Conservation (phyloP, 768 basidiomycete species). For the Heimioporus sp. region DNA sequence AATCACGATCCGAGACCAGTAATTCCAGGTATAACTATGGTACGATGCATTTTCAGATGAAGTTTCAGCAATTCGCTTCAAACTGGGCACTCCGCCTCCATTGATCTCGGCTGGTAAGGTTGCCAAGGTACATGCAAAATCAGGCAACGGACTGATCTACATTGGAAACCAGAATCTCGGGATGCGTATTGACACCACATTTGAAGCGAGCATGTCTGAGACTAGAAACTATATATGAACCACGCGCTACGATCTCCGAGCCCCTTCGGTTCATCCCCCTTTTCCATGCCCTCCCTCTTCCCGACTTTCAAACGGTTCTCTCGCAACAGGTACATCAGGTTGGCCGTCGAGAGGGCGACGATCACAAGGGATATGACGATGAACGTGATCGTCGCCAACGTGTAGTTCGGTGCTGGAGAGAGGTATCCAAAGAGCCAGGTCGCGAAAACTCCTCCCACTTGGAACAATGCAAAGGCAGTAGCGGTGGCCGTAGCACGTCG, state of each 20-base stretch:
- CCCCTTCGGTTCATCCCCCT: slow-evolving; percentile 47
- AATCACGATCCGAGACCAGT: too few species aligned
- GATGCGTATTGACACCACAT: too few species aligned
- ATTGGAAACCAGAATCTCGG: too few species aligned
- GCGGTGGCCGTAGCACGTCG: slow-evolving; percentile 59
- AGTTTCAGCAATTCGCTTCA: too few species aligned
- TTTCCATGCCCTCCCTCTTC: slow-evolving; percentile 31
- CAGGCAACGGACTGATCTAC: too few species aligned
- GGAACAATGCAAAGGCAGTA: slow-evolving; percentile 50
- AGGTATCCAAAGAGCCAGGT: slow-evolving; percentile 58
- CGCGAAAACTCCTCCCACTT: slow-evolving; percentile 56
- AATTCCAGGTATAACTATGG: too few species aligned
- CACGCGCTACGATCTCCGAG: too few species aligned
- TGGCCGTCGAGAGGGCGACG: slow-evolving; percentile 35
- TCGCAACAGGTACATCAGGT: slow-evolving; percentile 38
- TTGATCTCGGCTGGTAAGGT: too few species aligned
- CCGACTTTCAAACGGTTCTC: slow-evolving; percentile 47
- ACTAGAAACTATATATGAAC: slow-evolving; percentile 51
- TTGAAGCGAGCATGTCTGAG: too few species aligned
- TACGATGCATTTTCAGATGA: too few species aligned
- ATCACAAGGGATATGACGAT: slow-evolving; percentile 39
- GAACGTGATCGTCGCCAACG: slow-evolving; percentile 40
- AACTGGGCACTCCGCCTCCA: too few species aligned
- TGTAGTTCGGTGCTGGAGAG: slow-evolving; percentile 49
- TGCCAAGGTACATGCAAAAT: too few species aligned